phyloP scores from a whole-genome alignment of 2,329 filamentous ascomycete genomes.

The Neonectria ditissima region DNA sequence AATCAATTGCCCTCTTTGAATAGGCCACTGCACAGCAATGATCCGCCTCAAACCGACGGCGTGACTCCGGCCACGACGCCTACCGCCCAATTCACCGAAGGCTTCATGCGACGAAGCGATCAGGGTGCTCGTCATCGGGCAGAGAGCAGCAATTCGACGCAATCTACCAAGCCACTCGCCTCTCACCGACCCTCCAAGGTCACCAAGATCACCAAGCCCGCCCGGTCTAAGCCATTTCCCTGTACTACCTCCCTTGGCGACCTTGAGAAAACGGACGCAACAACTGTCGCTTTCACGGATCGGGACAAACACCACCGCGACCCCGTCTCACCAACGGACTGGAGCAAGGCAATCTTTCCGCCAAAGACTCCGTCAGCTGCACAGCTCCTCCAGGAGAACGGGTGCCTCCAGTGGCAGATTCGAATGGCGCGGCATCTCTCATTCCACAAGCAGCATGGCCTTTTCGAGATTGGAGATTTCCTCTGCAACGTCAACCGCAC shows the following conservation, averaged over 20 bases:
- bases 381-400: slow-evolving; percentile 14
- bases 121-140: background rate
- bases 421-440: slow-evolving; percentile 35
- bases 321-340: slow-evolving; percentile 14
- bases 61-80: background rate
- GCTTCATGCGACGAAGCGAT: background rate
- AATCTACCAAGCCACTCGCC: background rate
- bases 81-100: background rate
- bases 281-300: background rate
- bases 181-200: slow-evolving; percentile 8
- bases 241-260: background rate
- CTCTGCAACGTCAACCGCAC: slow-evolving; percentile 35
- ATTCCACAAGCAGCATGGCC: slow-evolving; percentile 27
- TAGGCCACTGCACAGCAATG: background rate
- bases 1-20: background rate
- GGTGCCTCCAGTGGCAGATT: slow-evolving; percentile 30
- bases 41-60: too few species aligned
- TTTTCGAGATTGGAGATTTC: slow-evolving; percentile 39
- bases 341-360: background rate
- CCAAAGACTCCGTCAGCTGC: slow-evolving; percentile 24
- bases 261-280: background rate
- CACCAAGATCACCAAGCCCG: slow-evolving; percentile 26
- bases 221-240: slow-evolving; percentile 4
- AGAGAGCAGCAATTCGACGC: slow-evolving; percentile 3
- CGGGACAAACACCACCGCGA: background rate